These are phyloP conservation scores for Eudorina sp. DNA, from an alignment of 139 green algal species.

Conservation along the genomic window DNA sequence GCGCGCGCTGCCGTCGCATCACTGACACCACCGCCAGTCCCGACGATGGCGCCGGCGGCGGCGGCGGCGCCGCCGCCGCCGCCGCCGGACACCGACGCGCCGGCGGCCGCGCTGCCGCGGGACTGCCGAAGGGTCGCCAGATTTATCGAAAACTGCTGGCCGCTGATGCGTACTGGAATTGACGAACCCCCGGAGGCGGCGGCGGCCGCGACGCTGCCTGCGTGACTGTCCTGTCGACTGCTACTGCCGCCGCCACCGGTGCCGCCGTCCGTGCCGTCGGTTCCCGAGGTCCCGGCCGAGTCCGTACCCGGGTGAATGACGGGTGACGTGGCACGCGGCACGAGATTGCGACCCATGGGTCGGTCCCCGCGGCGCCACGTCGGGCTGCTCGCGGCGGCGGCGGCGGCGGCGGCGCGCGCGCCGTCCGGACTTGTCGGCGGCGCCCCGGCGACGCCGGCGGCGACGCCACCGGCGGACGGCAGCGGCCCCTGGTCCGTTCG, in stretches of 20 bases:
- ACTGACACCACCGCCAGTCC: neutral
- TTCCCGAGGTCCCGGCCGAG: neutral
- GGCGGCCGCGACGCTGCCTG: neutral
- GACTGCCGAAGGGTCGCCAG: neutral
- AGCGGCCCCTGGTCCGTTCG: neutral
- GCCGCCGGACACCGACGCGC: too few species aligned
- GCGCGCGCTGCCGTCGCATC: neutral
- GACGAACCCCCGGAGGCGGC: too few species aligned
- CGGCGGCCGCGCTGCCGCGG: neutral
- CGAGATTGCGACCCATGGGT: neutral
- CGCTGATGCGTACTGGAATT: too few species aligned
- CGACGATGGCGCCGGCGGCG: too few species aligned
- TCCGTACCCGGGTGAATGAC: neutral
- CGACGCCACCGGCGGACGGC: neutral
- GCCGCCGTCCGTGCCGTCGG: slow-evolving; percentile 6
- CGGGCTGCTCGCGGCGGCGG: neutral
- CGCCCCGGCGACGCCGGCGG: neutral
- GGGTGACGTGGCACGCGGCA: neutral
- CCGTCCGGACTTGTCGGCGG: neutral
- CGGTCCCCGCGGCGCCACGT: neutral
- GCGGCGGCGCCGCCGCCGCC: neutral
- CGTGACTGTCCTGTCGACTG: neutral
- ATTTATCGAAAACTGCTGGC: neutral
- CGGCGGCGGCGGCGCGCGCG: neutral
- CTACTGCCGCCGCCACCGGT: neutral